These are phyloP conservation scores for Gentiana dahurica DNA, from an alignment of 257 asterid species.

Conservation along the genomic window DNA sequence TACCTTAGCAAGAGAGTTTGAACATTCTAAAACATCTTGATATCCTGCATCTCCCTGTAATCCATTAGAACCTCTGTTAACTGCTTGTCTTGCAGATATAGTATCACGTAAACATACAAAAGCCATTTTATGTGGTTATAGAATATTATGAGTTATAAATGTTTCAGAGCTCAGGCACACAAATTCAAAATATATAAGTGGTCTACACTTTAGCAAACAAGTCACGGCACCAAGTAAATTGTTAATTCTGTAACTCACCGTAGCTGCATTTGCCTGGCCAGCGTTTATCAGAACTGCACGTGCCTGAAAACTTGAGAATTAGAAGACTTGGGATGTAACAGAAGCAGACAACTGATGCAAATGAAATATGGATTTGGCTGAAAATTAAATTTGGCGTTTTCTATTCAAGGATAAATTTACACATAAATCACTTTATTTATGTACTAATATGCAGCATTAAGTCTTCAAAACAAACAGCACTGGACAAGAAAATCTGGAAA, in stretches of 20 bases:
- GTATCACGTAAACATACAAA: not conserved
- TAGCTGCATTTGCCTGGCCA: conserved; percentile 99
- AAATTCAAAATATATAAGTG: not conserved
- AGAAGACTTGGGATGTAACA: not conserved
- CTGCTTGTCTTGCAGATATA: not conserved
- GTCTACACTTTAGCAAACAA: not conserved
- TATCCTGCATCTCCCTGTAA: conserved; percentile 91
- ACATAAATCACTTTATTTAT: too few relatives aligned
- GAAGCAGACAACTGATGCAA: too few relatives aligned
- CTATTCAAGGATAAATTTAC: too few relatives aligned
- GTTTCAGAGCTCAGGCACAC: not conserved
- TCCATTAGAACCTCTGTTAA: conserved; percentile 11
- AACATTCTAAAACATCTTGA: conserved; percentile 82
- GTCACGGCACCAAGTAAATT: not conserved
- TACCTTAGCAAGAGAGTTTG: conserved; percentile 72
- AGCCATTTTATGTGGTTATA: not conserved
- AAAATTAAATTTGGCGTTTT: too few relatives aligned
- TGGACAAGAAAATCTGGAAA: too few relatives aligned
- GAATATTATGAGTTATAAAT: not conserved
- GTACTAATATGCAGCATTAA: too few relatives aligned
- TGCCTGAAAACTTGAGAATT: conserved; percentile 44
- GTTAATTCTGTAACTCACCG: conserved; percentile 38
- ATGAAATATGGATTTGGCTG: too few relatives aligned
- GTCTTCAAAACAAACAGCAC: too few relatives aligned
- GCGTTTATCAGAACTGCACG: conserved; percentile 97